Percentiles rank a stretch among this genome's conserved stretches.
Conservation (phyloP, 331 rosid species). For the Rosa hybrid region DNA sequence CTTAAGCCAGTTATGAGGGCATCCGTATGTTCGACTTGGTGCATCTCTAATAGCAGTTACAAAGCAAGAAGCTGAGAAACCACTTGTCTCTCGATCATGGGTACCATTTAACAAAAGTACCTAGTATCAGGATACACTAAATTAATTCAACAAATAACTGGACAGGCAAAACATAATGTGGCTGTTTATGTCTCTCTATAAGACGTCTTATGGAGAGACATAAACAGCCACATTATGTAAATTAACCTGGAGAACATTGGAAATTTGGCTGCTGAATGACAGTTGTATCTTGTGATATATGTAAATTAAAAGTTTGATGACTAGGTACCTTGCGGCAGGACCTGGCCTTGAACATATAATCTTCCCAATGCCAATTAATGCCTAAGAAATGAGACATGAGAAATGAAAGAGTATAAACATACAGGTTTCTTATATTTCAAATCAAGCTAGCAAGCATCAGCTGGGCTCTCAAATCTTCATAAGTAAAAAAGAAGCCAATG, state of each 20-base stretch:
- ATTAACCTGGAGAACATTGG: not conserved
- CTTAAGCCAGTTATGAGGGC: slow-evolving; percentile 11
- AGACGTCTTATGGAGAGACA: not conserved
- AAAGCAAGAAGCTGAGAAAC: slow-evolving; percentile 78
- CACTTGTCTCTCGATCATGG: slow-evolving; percentile 77
- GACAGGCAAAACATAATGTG: not conserved
- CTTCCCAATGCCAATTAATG: slow-evolving; percentile 83
- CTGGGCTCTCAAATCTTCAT: too few species aligned
- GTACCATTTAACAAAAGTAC: slow-evolving; percentile 80
- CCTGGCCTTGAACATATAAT: slow-evolving; percentile 61
- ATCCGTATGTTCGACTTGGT: slow-evolving; percentile 77
- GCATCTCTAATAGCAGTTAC: slow-evolving; percentile 85
- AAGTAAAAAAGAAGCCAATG: not conserved
- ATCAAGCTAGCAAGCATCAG: slow-evolving; percentile 1
- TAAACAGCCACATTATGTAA: too few species aligned
- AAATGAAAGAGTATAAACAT: not conserved
- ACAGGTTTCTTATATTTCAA: slow-evolving; percentile 4
- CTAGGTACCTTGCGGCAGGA: slow-evolving; percentile 81
- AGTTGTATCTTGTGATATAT: slow-evolving; percentile 15
- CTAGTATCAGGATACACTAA: slow-evolving; percentile 35
- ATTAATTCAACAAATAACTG: slow-evolving; percentile 8
- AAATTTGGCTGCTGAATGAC: slow-evolving; percentile 8
- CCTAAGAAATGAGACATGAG: slow-evolving; percentile 48
- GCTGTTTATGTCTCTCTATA: not conserved
- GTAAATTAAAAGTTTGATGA: slow-evolving; percentile 17